Conservation (phyloP, 345 rosid species). For the Psidium guajava region DNA sequence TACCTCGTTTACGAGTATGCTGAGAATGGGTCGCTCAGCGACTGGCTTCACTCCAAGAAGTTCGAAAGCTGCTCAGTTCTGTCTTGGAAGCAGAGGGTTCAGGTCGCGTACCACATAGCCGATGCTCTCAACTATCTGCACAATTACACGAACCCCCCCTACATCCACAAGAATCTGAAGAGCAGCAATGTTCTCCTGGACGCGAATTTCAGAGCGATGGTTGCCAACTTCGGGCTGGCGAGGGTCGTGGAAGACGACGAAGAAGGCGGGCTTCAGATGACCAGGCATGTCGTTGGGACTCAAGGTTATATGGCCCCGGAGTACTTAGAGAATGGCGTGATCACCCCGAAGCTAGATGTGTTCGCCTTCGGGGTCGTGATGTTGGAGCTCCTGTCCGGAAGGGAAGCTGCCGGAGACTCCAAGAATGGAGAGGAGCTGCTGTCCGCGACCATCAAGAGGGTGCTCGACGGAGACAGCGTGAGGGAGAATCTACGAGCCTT, state of each 20-base stretch:
- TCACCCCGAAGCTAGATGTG: constrained; percentile 74
- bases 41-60: constrained; percentile 43
- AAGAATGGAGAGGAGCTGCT: constrained; percentile 38
- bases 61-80: constrained; percentile 7
- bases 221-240: constrained; percentile 70
- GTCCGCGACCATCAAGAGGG: constrained; percentile 29
- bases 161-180: constrained; percentile 80
- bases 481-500: constrained; percentile 50
- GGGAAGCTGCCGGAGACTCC: constrained; percentile 38
- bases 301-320: constrained; percentile 92
- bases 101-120: constrained; percentile 55
- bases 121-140: constrained; percentile 79
- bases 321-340: constrained; percentile 78
- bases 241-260: constrained; percentile 36
- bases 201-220: constrained; percentile 57
- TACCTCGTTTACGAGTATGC: constrained; percentile 78
- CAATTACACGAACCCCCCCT: constrained; percentile 64
- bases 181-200: constrained; percentile 71
- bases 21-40: constrained; percentile 53
- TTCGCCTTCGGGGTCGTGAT: constrained; percentile 77
- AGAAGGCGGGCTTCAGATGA: constrained; percentile 45
- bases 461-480: constrained; percentile 64
- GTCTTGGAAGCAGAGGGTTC: constrained; percentile 81
- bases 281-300: constrained; percentile 75
- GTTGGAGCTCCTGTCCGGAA: constrained; percentile 76